Conservation (phyloP, 2,329 filamentous ascomycete species). For the Pochonia chlamydosporia region DNA sequence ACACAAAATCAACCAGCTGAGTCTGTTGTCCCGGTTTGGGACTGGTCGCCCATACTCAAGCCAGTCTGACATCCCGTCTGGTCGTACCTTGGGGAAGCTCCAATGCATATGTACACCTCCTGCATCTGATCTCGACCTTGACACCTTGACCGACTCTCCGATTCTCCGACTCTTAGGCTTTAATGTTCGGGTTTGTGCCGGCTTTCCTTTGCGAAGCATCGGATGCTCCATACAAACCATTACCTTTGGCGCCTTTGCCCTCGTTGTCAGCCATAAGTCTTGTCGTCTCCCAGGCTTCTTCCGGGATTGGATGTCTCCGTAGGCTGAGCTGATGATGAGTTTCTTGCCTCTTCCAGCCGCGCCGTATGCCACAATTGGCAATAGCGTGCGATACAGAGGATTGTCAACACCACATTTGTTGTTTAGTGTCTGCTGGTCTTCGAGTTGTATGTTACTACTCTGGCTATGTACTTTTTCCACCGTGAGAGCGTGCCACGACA, state of each 20-base stretch:
- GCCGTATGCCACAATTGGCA: neutral
- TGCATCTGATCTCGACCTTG: neutral
- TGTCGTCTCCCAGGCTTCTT: neutral
- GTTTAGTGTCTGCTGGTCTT: neutral
- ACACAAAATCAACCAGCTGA: too few species aligned
- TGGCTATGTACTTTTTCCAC: too few species aligned
- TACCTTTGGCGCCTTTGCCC: too few species aligned
- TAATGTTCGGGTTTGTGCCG: too few species aligned
- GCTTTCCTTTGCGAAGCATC: too few species aligned
- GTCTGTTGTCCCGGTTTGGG: neutral
- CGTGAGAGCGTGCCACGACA: neutral
- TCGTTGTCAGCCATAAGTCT: too few species aligned
- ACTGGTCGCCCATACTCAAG: neutral
- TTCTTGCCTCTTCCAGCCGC: neutral
- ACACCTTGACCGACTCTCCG: neutral
- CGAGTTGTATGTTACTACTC: neutral
- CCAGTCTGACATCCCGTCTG: neutral
- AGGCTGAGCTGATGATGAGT: neutral
- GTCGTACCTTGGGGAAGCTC: neutral
- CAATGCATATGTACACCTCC: conserved; percentile 1
- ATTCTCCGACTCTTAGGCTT: too few species aligned
- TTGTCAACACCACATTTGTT: neutral
- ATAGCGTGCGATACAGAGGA: neutral
- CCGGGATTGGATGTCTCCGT: neutral
- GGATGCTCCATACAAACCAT: too few species aligned